These are phyloP conservation scores for Candida maris DNA, from an alignment of 805 yeast genomes.

Conservation along the genomic window DNA sequence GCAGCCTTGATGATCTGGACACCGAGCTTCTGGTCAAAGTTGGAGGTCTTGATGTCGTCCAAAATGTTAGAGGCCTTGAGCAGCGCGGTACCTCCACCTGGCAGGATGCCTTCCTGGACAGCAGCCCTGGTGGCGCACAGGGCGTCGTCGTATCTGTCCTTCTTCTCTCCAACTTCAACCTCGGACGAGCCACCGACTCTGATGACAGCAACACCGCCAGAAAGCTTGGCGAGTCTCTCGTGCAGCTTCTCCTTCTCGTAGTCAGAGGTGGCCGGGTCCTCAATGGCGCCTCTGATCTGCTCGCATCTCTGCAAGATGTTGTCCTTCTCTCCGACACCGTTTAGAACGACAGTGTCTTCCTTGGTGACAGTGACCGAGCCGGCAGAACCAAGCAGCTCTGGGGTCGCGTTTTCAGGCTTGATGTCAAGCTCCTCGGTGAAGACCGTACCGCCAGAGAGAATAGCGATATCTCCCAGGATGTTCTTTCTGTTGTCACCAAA, in stretches of 20 bases:
- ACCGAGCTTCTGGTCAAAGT: conserved; percentile 96
- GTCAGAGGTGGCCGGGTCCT: conserved; percentile 71
- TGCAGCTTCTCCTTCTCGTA: conserved; percentile 96
- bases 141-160: conserved; percentile 98
- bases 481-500: conserved; percentile 98
- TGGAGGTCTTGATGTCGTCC: conserved; percentile 66
- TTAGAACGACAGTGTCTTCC: conserved; percentile 91
- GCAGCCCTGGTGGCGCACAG: conserved; percentile 99
- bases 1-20: conserved; percentile 91
- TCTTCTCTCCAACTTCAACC: conserved; percentile 98
- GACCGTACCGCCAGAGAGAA: conserved; percentile 89
- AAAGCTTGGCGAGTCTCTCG: conserved; percentile 94
- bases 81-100: conserved; percentile 99
- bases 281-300: conserved; percentile 82
- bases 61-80: conserved; percentile 83
- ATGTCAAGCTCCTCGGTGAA: conserved; percentile 91
- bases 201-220: conserved; percentile 98
- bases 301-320: conserved; percentile 82
- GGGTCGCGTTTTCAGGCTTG: conserved; percentile 91
- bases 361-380: conserved; percentile 90
- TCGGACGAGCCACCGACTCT: conserved; percentile 97
- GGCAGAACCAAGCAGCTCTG: conserved; percentile 85
- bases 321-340: conserved; percentile 88
- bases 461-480: conserved; percentile 92
- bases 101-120: conserved; percentile 96